A percentile compares a stretch with the other conserved stretches of the same genome.
phyloP scores from a whole-genome alignment of 371 early-diverging fungal species.

The Funneliformis caledonium region DNA sequence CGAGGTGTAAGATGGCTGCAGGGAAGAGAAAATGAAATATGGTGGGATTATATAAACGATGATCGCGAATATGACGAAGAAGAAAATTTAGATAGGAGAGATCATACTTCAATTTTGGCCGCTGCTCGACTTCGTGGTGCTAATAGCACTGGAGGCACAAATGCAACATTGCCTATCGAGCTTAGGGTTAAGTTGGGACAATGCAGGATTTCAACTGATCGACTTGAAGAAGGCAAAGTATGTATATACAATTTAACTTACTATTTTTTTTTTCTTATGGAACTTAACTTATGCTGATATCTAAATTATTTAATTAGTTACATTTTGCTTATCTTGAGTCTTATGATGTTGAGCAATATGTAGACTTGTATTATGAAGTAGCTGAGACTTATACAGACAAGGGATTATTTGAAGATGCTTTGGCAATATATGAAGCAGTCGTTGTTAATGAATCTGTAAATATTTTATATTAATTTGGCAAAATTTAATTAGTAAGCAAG shows the following conservation, averaged over 20 bases:
- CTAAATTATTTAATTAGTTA: slow-evolving; percentile 46
- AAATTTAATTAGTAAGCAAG: neutral
- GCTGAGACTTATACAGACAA: slow-evolving; percentile 80
- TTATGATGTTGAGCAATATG: slow-evolving; percentile 61
- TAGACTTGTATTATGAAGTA: slow-evolving; percentile 82
- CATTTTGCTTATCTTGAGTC: slow-evolving; percentile 72
- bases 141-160: slow-evolving; percentile 45
- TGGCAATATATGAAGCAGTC: slow-evolving; percentile 65
- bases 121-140: slow-evolving; percentile 46
- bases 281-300: neutral
- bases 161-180: slow-evolving; percentile 73
- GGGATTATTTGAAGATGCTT: slow-evolving; percentile 67
- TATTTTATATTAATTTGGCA: neutral
- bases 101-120: slow-evolving; percentile 45
- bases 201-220: slow-evolving; percentile 76
- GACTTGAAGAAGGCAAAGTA: slow-evolving; percentile 71
- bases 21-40: slow-evolving; percentile 63
- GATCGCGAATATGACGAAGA: slow-evolving; percentile 63
- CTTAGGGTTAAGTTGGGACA: slow-evolving; percentile 84
- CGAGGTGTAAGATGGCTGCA: slow-evolving; percentile 73
- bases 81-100: slow-evolving; percentile 41
- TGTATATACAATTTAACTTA: neutral
- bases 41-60: slow-evolving; percentile 65
- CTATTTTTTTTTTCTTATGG: neutral
- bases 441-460: slow-evolving; percentile 47